A percentile compares a stretch with the other conserved stretches of the same genome.
Evolutionary conservation across 2,329 filamentous ascomycete species (phyloP).

Genomic region (Dactylellina haptotyla): DNA sequence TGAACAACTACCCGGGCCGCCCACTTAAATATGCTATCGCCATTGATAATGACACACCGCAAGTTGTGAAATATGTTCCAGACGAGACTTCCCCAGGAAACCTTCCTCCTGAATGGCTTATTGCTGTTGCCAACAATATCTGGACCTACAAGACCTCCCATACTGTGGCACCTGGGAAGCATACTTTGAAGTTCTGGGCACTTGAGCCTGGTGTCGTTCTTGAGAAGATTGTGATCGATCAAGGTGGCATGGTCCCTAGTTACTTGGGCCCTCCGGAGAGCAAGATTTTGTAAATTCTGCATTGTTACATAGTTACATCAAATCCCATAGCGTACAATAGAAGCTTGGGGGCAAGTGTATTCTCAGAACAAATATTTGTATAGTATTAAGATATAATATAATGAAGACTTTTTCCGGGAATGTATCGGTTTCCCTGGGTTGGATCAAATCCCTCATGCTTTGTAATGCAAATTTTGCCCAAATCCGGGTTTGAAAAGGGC

Average conservation of each 20-base stretch:
- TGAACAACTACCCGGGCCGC: slow-evolving; percentile 66
- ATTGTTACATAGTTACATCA: slow-evolving; percentile 8
- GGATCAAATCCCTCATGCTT: too few species aligned
- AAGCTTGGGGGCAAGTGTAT: not conserved
- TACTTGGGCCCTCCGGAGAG: slow-evolving; percentile 61
- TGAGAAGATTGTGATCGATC: slow-evolving; percentile 60
- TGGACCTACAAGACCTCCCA: slow-evolving; percentile 65
- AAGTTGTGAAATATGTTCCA: slow-evolving; percentile 63
- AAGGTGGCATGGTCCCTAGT: slow-evolving; percentile 59
- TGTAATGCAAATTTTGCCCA: too few species aligned
- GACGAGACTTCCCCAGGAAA: slow-evolving; percentile 61
- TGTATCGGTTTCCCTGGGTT: too few species aligned
- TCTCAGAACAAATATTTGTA: too few species aligned
- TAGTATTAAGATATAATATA: too few species aligned
- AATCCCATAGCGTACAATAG: not conserved
- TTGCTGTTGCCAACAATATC: slow-evolving; percentile 65
- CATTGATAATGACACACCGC: slow-evolving; percentile 62
- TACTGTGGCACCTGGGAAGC: slow-evolving; percentile 61
- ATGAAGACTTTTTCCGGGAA: too few species aligned
- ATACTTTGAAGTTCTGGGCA: slow-evolving; percentile 64
- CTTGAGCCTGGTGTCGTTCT: slow-evolving; percentile 64
- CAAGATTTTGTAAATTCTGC: slow-evolving; percentile 55
- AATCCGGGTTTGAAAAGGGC: too few species aligned
- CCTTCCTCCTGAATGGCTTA: slow-evolving; percentile 65
- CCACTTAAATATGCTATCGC: slow-evolving; percentile 67